phyloP scores from a whole-genome alignment of 257 asterid genomes.

The Plantago elongata region DNA sequence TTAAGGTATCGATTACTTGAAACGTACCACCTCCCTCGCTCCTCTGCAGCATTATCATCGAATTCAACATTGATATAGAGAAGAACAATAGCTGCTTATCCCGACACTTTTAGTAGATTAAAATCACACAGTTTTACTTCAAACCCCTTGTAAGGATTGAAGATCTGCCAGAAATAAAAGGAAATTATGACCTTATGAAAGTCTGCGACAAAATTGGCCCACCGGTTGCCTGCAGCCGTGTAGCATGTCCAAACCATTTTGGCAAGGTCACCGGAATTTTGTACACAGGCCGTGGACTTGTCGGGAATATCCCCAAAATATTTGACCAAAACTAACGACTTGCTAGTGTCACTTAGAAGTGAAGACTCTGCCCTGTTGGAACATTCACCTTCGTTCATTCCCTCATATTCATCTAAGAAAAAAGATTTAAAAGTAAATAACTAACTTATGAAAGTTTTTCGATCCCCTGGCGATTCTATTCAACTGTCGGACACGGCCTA shows the following conservation, averaged over 20 bases:
- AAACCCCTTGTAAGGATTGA: too few species aligned
- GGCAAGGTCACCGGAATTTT: slow-evolving; percentile 53
- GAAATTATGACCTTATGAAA: slow-evolving; percentile 51
- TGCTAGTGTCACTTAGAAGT: slow-evolving; percentile 46
- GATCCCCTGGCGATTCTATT: too few species aligned
- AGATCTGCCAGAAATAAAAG: too few species aligned
- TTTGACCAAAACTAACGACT: slow-evolving; percentile 62
- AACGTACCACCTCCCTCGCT: slow-evolving; percentile 86
- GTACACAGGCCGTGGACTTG: slow-evolving; percentile 50
- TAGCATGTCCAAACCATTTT: slow-evolving; percentile 61
- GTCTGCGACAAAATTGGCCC: slow-evolving; percentile 80
- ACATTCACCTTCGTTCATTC: slow-evolving; percentile 66
- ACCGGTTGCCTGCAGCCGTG: slow-evolving; percentile 52
- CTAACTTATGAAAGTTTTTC: too few species aligned
- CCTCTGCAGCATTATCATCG: slow-evolving; percentile 38
- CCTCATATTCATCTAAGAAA: slow-evolving; percentile 67
- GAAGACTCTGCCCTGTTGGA: slow-evolving; percentile 66
- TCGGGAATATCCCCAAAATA: slow-evolving; percentile 56
- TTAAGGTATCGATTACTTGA: slow-evolving; percentile 49
- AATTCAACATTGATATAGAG: neutral
- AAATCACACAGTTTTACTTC: too few species aligned
- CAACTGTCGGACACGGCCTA: neutral
- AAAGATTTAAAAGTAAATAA: neutral
- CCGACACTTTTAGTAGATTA: too few species aligned
- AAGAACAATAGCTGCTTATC: neutral